A percentile compares a stretch with the other conserved stretches of the same genome.
Evolutionary conservation across 495 filamentous ascomycete species (phyloP).

Genomic region (Trichoderma reesei): DNA sequence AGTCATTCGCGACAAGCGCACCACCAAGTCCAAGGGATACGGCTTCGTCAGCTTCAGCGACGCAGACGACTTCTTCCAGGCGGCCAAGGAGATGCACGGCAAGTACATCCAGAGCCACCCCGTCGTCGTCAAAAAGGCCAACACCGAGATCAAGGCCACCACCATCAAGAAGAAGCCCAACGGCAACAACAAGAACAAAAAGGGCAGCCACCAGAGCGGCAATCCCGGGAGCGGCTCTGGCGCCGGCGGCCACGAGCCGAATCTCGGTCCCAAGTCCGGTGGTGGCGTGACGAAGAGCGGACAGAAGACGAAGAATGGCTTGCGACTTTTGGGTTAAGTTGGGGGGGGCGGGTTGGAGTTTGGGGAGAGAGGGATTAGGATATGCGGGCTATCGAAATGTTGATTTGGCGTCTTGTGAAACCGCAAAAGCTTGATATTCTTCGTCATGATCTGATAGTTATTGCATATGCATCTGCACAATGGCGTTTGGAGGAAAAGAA

Average conservation of each 20-base stretch:
- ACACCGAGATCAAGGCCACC: constrained; percentile 75
- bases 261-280: constrained; percentile 38
- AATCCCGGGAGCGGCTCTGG: constrained; percentile 12
- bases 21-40: constrained; percentile 89
- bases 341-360: constrained; percentile 7
- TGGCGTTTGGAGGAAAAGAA: neutral
- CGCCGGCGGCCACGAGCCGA: constrained; percentile 31
- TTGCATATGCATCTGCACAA: neutral
- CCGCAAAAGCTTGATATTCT: no score
- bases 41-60: constrained; percentile 95
- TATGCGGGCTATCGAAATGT: no score
- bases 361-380: no score
- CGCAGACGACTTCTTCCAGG: constrained; percentile 89
- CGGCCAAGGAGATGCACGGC: constrained; percentile 94
- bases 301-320: constrained; percentile 67
- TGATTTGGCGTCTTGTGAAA: no score
- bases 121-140: constrained; percentile 73
- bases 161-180: constrained; percentile 34
- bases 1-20: constrained; percentile 92
- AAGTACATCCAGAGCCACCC: constrained; percentile 99
- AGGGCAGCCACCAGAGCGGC: constrained; percentile 20
- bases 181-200: constrained; percentile 24
- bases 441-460: no score
- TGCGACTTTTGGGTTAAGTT: constrained; percentile 66
- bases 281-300: constrained; percentile 69